Conservation (phyloP, 2,329 filamentous ascomycete genomes). For the Calonectria pteridis region DNA sequence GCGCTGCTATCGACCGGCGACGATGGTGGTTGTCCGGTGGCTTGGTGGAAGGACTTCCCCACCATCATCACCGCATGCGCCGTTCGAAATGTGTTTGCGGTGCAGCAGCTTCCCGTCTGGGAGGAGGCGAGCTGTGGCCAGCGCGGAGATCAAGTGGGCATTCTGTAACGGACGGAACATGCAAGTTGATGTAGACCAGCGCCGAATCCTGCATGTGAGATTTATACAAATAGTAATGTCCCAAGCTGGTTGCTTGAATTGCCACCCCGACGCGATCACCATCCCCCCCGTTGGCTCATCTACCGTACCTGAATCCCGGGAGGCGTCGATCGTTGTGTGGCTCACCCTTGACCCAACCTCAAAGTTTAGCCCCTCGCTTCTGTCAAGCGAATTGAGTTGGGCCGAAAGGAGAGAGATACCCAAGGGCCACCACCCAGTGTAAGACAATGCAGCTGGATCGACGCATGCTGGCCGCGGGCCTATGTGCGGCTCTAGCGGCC, state of each 20-base stretch:
- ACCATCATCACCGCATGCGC: background rate
- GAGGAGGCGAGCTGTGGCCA: background rate
- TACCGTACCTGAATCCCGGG: constrained; percentile 7
- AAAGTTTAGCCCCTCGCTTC: background rate
- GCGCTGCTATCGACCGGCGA: background rate
- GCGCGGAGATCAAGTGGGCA: background rate
- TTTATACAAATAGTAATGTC: background rate
- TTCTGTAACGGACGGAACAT: background rate
- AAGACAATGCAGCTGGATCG: constrained; percentile 30
- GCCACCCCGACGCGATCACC: background rate
- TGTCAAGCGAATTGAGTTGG: background rate
- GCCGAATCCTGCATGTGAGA: background rate
- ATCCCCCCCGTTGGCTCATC: background rate
- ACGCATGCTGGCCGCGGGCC: constrained; percentile 19
- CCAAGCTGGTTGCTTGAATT: background rate
- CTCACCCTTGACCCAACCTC: background rate
- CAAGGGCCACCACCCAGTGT: background rate
- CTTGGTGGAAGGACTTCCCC: background rate
- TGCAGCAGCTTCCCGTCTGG: background rate
- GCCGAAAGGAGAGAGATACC: background rate
- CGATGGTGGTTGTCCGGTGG: background rate
- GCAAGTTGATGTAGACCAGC: background rate
- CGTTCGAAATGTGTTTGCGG: background rate
- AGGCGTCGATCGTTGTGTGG: constrained; percentile 3
- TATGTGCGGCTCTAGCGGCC: constrained; percentile 17